Percentiles rank a stretch among this genome's conserved stretches.
These are phyloP conservation scores for Xerocomus minutiporus DNA, from an alignment of 1,284 basidiomycete genomes.

Conservation along the genomic window DNA sequence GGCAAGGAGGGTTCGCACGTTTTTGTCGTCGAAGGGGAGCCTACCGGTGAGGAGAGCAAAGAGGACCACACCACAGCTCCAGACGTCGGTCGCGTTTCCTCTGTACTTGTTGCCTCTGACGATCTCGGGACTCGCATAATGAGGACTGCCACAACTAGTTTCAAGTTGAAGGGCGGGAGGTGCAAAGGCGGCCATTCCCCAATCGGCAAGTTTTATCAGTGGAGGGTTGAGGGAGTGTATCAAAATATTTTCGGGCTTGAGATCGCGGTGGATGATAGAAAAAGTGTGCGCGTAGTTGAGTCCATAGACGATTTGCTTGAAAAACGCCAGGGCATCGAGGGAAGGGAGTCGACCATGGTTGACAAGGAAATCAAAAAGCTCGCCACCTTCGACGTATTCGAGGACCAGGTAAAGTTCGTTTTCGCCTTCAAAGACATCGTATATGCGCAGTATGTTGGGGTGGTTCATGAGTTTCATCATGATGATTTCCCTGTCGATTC, in stretches of 20 bases:
- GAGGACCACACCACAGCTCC: slow-evolving; percentile 90
- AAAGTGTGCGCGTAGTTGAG: slow-evolving; percentile 98
- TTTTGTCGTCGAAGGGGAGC: slow-evolving; percentile 87
- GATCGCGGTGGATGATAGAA: slow-evolving; percentile 97
- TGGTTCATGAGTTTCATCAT: slow-evolving; percentile 99
- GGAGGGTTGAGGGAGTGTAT: slow-evolving; percentile 81
- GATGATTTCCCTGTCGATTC: slow-evolving; percentile 95
- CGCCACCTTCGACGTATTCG: slow-evolving; percentile 96
- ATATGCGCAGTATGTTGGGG: slow-evolving; percentile 93
- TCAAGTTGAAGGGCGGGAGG: slow-evolving; percentile 81
- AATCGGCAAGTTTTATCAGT: slow-evolving; percentile 96
- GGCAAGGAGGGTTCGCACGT: slow-evolving; percentile 74
- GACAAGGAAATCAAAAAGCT: slow-evolving; percentile 97
- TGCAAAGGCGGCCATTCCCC: slow-evolving; percentile 97
- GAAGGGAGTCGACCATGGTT: slow-evolving; percentile 80
- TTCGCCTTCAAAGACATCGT: slow-evolving; percentile 95
- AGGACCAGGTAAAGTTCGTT: slow-evolving; percentile 92
- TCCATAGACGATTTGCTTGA: slow-evolving; percentile 95
- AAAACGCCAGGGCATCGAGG: slow-evolving; percentile 87
- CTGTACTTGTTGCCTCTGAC: slow-evolving; percentile 93
- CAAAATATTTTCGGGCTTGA: slow-evolving; percentile 97
- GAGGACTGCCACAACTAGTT: slow-evolving; percentile 95
- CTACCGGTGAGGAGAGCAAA: slow-evolving; percentile 84
- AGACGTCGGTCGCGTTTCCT: slow-evolving; percentile 92
- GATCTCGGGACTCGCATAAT: slow-evolving; percentile 98